phyloP scores from a whole-genome alignment of 1,284 basidiomycete species.

The Thelephora terrestris region DNA sequence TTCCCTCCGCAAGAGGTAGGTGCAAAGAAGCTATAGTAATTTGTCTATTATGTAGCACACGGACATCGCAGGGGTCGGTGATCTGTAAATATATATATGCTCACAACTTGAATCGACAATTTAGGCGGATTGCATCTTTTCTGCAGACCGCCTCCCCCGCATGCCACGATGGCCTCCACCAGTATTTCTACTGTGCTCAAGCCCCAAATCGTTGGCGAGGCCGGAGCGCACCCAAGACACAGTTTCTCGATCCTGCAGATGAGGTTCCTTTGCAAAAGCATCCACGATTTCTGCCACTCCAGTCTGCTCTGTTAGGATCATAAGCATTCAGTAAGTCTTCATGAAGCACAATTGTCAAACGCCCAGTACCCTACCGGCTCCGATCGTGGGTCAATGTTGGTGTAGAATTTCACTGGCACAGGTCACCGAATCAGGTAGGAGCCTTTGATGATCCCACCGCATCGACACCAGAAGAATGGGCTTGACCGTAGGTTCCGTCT shows the following conservation, averaged over 20 bases:
- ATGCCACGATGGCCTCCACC: too few species aligned
- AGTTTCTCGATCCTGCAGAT: conserved; percentile 15
- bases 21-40: too few species aligned
- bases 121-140: too few species aligned
- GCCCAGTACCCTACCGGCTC: conserved; percentile 6
- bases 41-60: too few species aligned
- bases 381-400: conserved; percentile 10
- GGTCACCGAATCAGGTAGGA: neutral
- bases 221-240: too few species aligned
- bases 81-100: too few species aligned
- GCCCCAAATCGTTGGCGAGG: too few species aligned
- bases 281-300: conserved; percentile 32
- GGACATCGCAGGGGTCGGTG: too few species aligned
- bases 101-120: too few species aligned
- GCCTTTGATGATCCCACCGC: neutral
- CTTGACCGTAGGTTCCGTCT: conserved; percentile 47
- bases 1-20: too few species aligned
- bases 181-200: too few species aligned
- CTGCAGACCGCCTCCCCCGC: too few species aligned
- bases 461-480: conserved; percentile 23
- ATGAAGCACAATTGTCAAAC: conserved; percentile 32
- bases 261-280: conserved; percentile 29
- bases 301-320: conserved; percentile 33
- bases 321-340: conserved; percentile 1
- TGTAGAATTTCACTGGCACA: conserved; percentile 10